Percentiles rank a stretch among this genome's conserved stretches.
Evolutionary conservation across 2,329 filamentous ascomycete species (phyloP).

Genomic region (Ophiocordyceps polyrhachis-furcata): DNA sequence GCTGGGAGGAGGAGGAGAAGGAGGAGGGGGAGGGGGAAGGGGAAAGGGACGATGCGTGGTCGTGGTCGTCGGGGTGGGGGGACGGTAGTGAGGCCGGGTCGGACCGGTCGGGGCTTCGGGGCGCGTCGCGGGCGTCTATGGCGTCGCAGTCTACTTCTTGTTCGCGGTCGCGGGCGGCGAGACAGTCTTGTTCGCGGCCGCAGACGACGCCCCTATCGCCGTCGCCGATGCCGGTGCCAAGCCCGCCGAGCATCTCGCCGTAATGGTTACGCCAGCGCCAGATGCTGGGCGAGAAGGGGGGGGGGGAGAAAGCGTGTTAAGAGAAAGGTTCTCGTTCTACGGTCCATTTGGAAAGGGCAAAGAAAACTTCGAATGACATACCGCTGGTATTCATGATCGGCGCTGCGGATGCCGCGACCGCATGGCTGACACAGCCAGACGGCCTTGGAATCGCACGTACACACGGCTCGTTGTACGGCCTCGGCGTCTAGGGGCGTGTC

Average conservation of each 20-base stretch:
- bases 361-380: too few relatives aligned
- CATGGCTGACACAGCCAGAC: constrained; percentile 82
- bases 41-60: background rate
- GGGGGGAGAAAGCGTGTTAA: too few relatives aligned
- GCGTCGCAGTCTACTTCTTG: constrained; percentile 74
- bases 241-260: constrained; percentile 57
- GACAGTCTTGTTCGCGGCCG: constrained; percentile 57
- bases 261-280: constrained; percentile 87
- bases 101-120: constrained; percentile 6
- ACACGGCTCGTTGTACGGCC: constrained; percentile 36
- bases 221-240: constrained; percentile 76
- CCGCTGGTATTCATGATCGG: constrained; percentile 40
- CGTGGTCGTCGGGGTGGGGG: background rate
- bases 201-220: constrained; percentile 79
- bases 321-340: too few relatives aligned
- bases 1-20: constrained; percentile 23
- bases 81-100: constrained; percentile 3
- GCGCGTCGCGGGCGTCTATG: constrained; percentile 42
- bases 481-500: constrained; percentile 29
- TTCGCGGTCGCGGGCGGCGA: constrained; percentile 59
- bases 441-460: constrained; percentile 31
- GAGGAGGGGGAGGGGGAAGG: background rate
- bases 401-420: constrained; percentile 47
- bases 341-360: too few relatives aligned
- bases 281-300: constrained; percentile 31